phyloP scores from a whole-genome alignment of 192 early-diverging fungal species.

The Pilobolus umbonatus region DNA sequence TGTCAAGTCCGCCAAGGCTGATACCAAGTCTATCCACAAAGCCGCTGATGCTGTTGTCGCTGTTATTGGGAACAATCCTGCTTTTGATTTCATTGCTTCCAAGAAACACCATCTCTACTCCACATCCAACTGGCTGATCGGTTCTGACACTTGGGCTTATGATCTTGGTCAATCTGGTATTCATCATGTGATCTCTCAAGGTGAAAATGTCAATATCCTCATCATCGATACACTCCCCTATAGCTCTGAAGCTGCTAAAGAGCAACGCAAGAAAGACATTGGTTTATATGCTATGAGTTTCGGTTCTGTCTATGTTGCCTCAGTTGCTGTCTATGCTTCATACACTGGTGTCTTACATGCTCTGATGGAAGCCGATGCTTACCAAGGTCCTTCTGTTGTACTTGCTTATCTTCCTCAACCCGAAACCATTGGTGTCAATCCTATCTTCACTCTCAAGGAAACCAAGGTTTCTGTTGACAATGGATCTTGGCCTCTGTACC shows the following conservation, averaged over 20 bases:
- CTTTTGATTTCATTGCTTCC: constrained; percentile 23
- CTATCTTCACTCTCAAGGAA: constrained; percentile 79
- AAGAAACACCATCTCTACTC: constrained; percentile 44
- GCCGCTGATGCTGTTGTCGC: constrained; percentile 22
- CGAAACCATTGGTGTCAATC: constrained; percentile 45
- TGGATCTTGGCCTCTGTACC: constrained; percentile 92
- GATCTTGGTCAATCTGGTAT: constrained; percentile 86
- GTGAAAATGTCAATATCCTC: constrained; percentile 85
- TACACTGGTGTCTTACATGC: constrained; percentile 88
- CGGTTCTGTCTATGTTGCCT: constrained; percentile 85
- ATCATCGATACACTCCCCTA: constrained; percentile 87
- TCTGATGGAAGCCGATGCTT: constrained; percentile 86
- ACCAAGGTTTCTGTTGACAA: constrained; percentile 86
- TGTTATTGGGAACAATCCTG: background rate
- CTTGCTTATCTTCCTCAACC: constrained; percentile 77
- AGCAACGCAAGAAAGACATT: constrained; percentile 86
- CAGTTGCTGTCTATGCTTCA: constrained; percentile 80
- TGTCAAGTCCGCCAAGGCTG: constrained; percentile 34
- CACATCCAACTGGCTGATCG: constrained; percentile 85
- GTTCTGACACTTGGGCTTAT: constrained; percentile 81
- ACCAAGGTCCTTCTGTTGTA: constrained; percentile 82
- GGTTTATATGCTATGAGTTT: constrained; percentile 96
- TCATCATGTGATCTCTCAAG: constrained; percentile 83
- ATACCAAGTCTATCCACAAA: constrained; percentile 20
- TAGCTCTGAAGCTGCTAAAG: constrained; percentile 45